These are phyloP conservation scores for Macadamia tetraphylla DNA, from an alignment of 164 flowering plant genomes.

Conservation along the genomic window DNA sequence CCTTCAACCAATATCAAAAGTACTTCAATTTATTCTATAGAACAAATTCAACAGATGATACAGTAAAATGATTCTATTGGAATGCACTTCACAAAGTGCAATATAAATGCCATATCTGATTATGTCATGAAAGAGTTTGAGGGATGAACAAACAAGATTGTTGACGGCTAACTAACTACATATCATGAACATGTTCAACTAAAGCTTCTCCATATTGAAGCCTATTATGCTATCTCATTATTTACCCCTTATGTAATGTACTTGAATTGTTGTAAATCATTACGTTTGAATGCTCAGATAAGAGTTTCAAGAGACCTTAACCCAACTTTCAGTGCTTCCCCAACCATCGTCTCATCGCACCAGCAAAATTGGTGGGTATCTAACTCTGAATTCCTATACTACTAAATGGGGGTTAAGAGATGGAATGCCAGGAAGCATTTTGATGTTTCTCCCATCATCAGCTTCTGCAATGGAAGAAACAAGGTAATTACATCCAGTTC, in stretches of 20 bases:
- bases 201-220: not conserved
- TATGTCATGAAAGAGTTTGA: not conserved
- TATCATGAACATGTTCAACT: not conserved
- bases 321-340: not conserved
- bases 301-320: not conserved
- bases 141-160: not conserved
- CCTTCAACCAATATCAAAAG: no score
- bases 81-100: not conserved
- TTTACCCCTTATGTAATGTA: not conserved
- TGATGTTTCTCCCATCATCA: conserved; percentile 6
- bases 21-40: no score
- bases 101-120: not conserved
- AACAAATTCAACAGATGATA: no score
- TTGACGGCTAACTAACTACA: not conserved
- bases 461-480: conserved; percentile 13
- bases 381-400: not conserved
- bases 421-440: not conserved
- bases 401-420: not conserved
- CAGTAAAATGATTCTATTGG: no score
- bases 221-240: not conserved
- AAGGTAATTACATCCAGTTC: not conserved
- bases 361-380: not conserved
- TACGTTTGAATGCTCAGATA: not conserved
- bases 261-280: not conserved
- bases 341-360: not conserved